Evolutionary conservation across 306 rosid species (phyloP).

Genomic region (Acmispon strigosus): DNA sequence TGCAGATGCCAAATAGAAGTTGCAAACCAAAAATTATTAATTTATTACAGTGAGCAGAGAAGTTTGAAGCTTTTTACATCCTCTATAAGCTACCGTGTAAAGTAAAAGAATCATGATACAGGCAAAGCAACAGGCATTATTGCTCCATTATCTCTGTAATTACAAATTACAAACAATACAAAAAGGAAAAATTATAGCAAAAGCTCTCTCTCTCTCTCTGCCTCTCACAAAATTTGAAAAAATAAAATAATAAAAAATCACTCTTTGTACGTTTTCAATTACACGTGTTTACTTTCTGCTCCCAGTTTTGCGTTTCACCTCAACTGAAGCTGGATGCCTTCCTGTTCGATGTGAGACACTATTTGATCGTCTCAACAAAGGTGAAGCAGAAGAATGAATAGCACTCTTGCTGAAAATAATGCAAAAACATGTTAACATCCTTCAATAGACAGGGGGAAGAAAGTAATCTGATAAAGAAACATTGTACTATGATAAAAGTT

Average conservation of each 20-base stretch:
- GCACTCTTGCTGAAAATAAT: slow-evolving; percentile 44
- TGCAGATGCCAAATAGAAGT: no score
- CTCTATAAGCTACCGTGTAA: background rate
- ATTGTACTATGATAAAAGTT: background rate
- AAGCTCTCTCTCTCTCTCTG: slow-evolving; percentile 23
- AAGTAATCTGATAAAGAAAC: background rate
- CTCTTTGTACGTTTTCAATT: slow-evolving; percentile 18
- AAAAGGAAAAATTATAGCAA: slow-evolving; percentile 15
- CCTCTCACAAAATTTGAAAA: slow-evolving; percentile 25
- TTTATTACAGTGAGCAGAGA: background rate
- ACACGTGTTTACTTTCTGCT: slow-evolving; percentile 53
- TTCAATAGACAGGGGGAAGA: background rate
- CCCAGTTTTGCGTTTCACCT: slow-evolving; percentile 64
- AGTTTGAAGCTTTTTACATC: slow-evolving; percentile 17
- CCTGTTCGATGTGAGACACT: slow-evolving; percentile 52
- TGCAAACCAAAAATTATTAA: background rate
- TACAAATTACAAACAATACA: slow-evolving; percentile 39
- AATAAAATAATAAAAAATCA: slow-evolving; percentile 4
- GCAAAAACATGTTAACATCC: slow-evolving; percentile 1
- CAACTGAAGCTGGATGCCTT: slow-evolving; percentile 62
- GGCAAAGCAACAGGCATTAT: slow-evolving; percentile 74
- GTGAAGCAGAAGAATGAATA: slow-evolving; percentile 53
- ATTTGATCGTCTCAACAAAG: slow-evolving; percentile 55
- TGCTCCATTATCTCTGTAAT: slow-evolving; percentile 59
- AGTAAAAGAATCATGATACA: slow-evolving; percentile 30